Percentiles rank a stretch among this genome's conserved stretches.
Conservation (phyloP, 2,329 filamentous ascomycete genomes). For the Sporothrix sp. region DNA sequence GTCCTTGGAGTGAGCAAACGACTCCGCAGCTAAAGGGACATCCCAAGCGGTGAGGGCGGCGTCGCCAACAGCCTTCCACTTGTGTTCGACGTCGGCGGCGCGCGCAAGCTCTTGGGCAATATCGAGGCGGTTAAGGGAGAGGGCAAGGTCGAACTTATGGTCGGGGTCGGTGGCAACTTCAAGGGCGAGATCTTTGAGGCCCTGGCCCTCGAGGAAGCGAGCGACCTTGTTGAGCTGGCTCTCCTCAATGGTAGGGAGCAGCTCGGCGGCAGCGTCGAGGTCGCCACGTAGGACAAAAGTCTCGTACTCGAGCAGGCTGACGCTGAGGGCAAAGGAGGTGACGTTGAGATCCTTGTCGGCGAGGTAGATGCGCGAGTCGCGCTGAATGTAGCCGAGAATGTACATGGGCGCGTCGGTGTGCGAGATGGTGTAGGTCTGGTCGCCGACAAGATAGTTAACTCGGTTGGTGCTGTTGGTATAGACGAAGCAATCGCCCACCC, state of each 20-base stretch:
- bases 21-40: constrained; percentile 78
- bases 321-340: constrained; percentile 80
- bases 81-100: constrained; percentile 81
- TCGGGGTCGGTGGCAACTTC: constrained; percentile 91
- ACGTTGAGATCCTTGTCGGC: constrained; percentile 92
- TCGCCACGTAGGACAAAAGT: constrained; percentile 90
- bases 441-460: constrained; percentile 93
- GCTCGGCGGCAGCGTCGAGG: constrained; percentile 79
- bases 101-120: constrained; percentile 78
- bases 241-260: constrained; percentile 73
- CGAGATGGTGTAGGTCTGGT: constrained; percentile 85
- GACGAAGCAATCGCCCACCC: constrained; percentile 98
- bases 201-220: constrained; percentile 88
- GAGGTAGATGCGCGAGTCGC: constrained; percentile 91
- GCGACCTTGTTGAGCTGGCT: constrained; percentile 98
- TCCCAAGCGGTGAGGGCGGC: constrained; percentile 82
- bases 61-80: constrained; percentile 97
- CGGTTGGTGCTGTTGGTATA: constrained; percentile 97
- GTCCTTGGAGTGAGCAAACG: constrained; percentile 85
- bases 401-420: constrained; percentile 97
- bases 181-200: constrained; percentile 74
- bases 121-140: constrained; percentile 72
- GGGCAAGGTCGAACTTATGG: constrained; percentile 89
- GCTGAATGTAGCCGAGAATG: constrained; percentile 85
- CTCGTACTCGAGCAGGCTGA: constrained; percentile 93